Conservation (phyloP, 1,139 yeast species). For the Arxiozyma bovina region DNA sequence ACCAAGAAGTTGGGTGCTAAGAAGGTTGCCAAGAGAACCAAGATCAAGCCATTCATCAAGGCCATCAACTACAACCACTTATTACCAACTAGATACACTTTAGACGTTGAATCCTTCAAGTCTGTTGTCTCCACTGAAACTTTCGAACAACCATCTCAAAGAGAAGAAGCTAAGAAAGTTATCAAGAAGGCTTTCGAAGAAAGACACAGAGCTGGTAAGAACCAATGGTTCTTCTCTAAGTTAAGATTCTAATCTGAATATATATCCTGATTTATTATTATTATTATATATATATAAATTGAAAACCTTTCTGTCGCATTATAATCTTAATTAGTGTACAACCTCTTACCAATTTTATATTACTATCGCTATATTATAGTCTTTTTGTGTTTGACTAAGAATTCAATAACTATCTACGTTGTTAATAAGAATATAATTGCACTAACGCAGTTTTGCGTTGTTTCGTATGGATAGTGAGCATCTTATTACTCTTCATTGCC, state of each 20-base stretch:
- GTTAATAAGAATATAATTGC: too few species aligned
- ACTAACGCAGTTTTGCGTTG: too few species aligned
- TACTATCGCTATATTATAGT: neutral
- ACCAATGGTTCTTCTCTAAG: slow-evolving; percentile 99
- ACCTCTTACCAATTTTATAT: neutral
- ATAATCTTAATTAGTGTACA: slow-evolving; percentile 1
- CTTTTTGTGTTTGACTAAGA: too few species aligned
- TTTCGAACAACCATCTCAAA: slow-evolving; percentile 95
- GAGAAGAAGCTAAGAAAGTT: slow-evolving; percentile 98
- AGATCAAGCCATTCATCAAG: slow-evolving; percentile 99
- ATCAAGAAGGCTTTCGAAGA: slow-evolving; percentile 99
- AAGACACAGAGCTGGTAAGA: slow-evolving; percentile 99
- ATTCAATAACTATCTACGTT: too few species aligned
- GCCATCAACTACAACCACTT: slow-evolving; percentile 99
- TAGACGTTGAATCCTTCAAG: slow-evolving; percentile 95
- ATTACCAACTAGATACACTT: slow-evolving; percentile 99
- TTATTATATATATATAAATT: slow-evolving; percentile 2
- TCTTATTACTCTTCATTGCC: too few species aligned
- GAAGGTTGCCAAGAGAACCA: slow-evolving; percentile 95
- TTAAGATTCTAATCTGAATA: slow-evolving; percentile 69
- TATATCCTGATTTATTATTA: neutral
- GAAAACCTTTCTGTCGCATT: slow-evolving; percentile 2
- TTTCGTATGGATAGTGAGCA: too few species aligned
- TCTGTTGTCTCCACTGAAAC: slow-evolving; percentile 85
- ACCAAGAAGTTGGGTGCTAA: slow-evolving; percentile 92